A percentile compares a stretch with the other conserved stretches of the same genome.
Conservation (phyloP, 257 asterid species). For the Primulina huaijiensis region DNA sequence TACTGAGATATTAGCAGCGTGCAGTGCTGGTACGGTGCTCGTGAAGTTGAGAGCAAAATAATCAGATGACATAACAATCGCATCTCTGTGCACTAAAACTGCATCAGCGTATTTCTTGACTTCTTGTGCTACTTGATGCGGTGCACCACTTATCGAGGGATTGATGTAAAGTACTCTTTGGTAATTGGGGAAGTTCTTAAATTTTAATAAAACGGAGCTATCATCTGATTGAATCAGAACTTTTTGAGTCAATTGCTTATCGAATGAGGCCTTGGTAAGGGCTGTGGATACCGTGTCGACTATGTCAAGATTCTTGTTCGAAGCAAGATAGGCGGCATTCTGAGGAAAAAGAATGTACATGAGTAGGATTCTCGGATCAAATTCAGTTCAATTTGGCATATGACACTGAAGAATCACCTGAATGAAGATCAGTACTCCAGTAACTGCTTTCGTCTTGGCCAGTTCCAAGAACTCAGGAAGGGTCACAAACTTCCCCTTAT, state of each 20-base stretch:
- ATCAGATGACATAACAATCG: constrained; percentile 37
- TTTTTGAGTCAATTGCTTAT: constrained; percentile 51
- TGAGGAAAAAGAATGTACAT: constrained; percentile 22
- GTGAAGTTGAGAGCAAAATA: constrained; percentile 52
- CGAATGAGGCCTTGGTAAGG: constrained; percentile 58
- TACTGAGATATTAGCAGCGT: constrained; percentile 73
- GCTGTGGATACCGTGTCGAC: constrained; percentile 48
- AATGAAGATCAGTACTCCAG: constrained; percentile 53
- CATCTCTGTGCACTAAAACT: constrained; percentile 52
- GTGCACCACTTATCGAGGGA: constrained; percentile 40
- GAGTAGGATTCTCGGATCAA: neutral
- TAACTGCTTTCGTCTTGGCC: constrained; percentile 50
- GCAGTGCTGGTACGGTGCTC: constrained; percentile 50
- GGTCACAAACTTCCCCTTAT: constrained; percentile 61
- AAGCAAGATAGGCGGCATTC: constrained; percentile 73
- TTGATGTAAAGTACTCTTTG: constrained; percentile 50
- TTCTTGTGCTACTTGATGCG: constrained; percentile 45
- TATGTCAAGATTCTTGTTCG: constrained; percentile 58
- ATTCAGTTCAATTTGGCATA: neutral
- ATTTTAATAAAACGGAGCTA: constrained; percentile 56
- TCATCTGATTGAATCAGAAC: constrained; percentile 71
- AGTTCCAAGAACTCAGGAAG: constrained; percentile 66
- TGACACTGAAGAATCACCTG: constrained; percentile 29
- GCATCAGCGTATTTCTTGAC: constrained; percentile 79
- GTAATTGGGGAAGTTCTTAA: constrained; percentile 46